Evolutionary conservation across 192 early-diverging fungal species (phyloP).

Genomic region (Umbelopsis vinacea): DNA sequence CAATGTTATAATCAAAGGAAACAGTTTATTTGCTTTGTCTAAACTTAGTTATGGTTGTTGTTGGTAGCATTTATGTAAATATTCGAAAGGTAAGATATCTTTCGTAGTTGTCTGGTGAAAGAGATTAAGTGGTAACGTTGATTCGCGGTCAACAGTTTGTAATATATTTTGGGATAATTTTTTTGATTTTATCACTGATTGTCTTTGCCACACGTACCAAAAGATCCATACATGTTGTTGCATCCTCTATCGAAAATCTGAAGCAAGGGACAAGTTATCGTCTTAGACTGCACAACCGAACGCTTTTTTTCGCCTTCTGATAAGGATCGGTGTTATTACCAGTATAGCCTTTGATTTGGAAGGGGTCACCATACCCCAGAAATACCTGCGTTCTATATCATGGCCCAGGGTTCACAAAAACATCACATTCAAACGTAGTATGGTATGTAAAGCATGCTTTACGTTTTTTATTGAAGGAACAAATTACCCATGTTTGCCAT

Average conservation of each 20-base stretch:
- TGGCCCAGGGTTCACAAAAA: too few species aligned
- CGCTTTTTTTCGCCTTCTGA: background rate
- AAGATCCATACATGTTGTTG: slow-evolving; percentile 11
- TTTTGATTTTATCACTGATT: too few species aligned
- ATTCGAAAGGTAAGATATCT: background rate
- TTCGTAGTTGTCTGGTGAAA: slow-evolving; percentile 12
- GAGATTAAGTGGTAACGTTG: background rate
- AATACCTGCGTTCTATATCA: too few species aligned
- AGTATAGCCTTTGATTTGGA: background rate
- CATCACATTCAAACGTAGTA: too few species aligned
- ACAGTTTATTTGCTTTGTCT: background rate
- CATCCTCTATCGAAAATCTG: too few species aligned
- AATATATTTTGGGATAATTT: too few species aligned
- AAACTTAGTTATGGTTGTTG: background rate
- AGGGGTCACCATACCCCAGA: background rate
- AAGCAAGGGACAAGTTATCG: too few species aligned
- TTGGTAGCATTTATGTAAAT: slow-evolving; percentile 1
- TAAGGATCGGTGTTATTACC: background rate
- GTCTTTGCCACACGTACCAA: background rate
- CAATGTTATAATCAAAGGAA: too few species aligned
- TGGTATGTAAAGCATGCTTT: too few species aligned
- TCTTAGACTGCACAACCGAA: background rate
- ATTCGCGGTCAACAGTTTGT: background rate
- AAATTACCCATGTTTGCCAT: background rate
- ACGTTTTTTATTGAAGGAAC: too few species aligned